Percentiles rank a stretch among this genome's conserved stretches.
phyloP scores from a whole-genome alignment of 208 protist genomes.

The Leishmania major region DNA sequence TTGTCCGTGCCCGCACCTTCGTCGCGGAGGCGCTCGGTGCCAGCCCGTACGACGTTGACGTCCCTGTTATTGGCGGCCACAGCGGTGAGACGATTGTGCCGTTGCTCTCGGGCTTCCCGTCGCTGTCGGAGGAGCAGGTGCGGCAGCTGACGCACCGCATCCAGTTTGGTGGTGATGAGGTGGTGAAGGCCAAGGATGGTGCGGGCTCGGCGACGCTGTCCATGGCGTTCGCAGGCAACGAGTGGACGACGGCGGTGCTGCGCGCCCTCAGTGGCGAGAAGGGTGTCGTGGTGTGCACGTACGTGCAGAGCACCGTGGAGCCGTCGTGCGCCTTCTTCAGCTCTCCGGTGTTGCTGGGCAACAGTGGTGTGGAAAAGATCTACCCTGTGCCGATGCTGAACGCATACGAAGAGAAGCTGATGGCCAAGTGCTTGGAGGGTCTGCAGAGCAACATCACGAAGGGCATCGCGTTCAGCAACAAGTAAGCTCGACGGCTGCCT shows the following conservation, averaged over 20 bases:
- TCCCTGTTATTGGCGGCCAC: slow-evolving; percentile 95
- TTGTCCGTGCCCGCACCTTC: slow-evolving; percentile 81
- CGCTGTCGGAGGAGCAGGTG: slow-evolving; percentile 65
- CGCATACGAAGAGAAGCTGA: slow-evolving; percentile 58
- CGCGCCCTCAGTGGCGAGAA: slow-evolving; percentile 73
- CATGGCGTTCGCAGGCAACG: slow-evolving; percentile 56
- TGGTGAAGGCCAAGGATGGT: slow-evolving; percentile 90
- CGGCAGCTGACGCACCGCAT: slow-evolving; percentile 83
- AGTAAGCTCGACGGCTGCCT: slow-evolving; percentile 1
- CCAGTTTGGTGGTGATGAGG: slow-evolving; percentile 86
- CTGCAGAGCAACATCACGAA: slow-evolving; percentile 88
- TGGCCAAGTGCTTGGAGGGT: slow-evolving; percentile 80
- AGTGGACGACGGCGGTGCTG: slow-evolving; percentile 71
- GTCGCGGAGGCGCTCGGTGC: slow-evolving; percentile 59
- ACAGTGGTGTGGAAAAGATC: slow-evolving; percentile 68
- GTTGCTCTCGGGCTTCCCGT: slow-evolving; percentile 77
- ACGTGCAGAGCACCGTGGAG: slow-evolving; percentile 66
- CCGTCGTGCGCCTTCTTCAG: slow-evolving; percentile 71
- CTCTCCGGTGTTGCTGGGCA: slow-evolving; percentile 75
- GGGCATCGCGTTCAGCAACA: slow-evolving; percentile 57
- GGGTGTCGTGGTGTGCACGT: slow-evolving; percentile 85
- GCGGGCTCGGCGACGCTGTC: slow-evolving; percentile 82
- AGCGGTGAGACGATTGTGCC: slow-evolving; percentile 95
- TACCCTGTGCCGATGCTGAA: slow-evolving; percentile 65
- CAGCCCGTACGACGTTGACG: slow-evolving; percentile 63